These are phyloP conservation scores for Oxytropis ochrocephala DNA, from an alignment of 306 rosid genomes.

Conservation along the genomic window DNA sequence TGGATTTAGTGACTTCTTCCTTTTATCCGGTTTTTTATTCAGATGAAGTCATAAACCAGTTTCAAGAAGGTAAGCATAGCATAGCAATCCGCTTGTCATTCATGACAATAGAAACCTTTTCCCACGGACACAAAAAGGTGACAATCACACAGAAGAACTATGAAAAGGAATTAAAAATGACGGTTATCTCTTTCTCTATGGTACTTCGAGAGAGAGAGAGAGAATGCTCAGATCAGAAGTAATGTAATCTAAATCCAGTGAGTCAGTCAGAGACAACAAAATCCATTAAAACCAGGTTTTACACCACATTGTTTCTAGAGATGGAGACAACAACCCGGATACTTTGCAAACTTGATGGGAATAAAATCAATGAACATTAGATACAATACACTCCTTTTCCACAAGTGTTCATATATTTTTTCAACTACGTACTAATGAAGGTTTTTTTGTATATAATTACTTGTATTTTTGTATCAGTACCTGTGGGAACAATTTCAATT, in stretches of 20 bases:
- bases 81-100: not conserved
- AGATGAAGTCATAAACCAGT: not conserved
- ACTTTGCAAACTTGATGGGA: conserved; percentile 15
- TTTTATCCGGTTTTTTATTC: conserved; percentile 24
- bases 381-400: too few species aligned
- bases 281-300: conserved; percentile 23
- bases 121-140: not conserved
- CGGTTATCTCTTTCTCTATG: conserved; percentile 21
- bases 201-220: not conserved
- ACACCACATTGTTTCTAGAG: conserved; percentile 6
- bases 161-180: conserved; percentile 19
- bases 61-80: not conserved
- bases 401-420: too few species aligned
- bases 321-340: conserved; percentile 16
- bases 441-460: too few species aligned
- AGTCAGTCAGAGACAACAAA: conserved; percentile 13
- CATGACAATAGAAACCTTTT: conserved; percentile 13
- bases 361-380: not conserved
- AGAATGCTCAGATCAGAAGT: not conserved
- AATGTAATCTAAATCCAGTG: not conserved
- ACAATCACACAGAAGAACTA: not conserved
- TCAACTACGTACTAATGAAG: too few species aligned
- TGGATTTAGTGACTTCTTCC: not conserved
- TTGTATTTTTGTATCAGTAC: too few species aligned
- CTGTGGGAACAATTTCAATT: too few species aligned